phyloP scores from a whole-genome alignment of 1,139 yeast species.

The Yamadazyma membranifaciens region DNA sequence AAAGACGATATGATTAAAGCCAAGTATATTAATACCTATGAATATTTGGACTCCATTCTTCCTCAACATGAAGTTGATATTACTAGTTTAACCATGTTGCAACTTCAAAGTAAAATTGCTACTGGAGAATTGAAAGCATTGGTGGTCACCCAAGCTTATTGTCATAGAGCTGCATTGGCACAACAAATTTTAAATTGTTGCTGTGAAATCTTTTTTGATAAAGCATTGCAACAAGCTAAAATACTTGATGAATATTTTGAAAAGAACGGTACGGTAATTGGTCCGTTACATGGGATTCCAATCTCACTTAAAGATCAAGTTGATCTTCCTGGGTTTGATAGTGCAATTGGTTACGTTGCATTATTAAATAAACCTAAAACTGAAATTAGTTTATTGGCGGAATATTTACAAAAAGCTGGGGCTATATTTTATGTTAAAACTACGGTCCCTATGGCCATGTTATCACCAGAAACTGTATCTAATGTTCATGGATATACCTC shows the following conservation, averaged over 20 bases:
- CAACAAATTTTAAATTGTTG: constrained; percentile 42
- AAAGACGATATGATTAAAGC: constrained; percentile 6
- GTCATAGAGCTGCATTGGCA: constrained; percentile 37
- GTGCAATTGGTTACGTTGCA: constrained; percentile 45
- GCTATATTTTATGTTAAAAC: constrained; percentile 31
- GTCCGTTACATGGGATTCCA: constrained; percentile 37
- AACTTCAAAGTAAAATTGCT: constrained; percentile 6
- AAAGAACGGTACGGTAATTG: constrained; percentile 22
- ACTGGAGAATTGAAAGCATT: constrained; percentile 11
- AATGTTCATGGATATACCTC: constrained; percentile 29
- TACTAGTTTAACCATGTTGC: constrained; percentile 20
- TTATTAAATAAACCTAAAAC: constrained; percentile 22
- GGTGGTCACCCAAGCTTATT: constrained; percentile 14
- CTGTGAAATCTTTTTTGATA: constrained; percentile 32
- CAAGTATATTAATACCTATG: constrained; percentile 25
- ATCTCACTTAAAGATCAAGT: constrained; percentile 33
- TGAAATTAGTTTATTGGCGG: constrained; percentile 22
- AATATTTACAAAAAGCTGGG: constrained; percentile 22
- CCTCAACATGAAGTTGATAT: constrained; percentile 29
- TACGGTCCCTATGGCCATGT: constrained; percentile 30
- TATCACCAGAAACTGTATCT: constrained; percentile 30
- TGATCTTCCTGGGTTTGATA: constrained; percentile 40
- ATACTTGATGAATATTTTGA: constrained; percentile 24
- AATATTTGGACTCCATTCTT: constrained; percentile 28
- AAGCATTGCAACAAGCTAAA: constrained; percentile 25